A percentile compares a stretch with the other conserved stretches of the same genome.
Evolutionary conservation across 2,329 filamentous ascomycete genomes (phyloP).

Genomic region (Daldinia sp.): DNA sequence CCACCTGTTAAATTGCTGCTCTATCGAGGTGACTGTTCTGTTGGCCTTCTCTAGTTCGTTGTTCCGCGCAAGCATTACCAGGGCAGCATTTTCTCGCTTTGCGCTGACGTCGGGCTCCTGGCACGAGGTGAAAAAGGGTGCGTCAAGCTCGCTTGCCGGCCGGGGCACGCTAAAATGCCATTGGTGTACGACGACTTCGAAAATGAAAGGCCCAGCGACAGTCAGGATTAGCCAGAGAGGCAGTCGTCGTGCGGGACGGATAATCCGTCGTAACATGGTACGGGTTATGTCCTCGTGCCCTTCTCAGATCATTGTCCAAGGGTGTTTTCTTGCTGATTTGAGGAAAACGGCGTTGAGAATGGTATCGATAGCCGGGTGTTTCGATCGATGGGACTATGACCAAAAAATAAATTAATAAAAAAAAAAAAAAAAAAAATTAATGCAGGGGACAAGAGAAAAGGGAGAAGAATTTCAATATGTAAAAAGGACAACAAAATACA

Average conservation of each 20-base stretch:
- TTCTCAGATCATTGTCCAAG: conserved; percentile 42
- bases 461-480: not conserved
- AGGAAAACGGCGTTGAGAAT: conserved; percentile 21
- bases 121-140: conserved; percentile 56
- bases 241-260: conserved; percentile 51
- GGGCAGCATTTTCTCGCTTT: conserved; percentile 58
- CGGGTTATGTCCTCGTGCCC: conserved; percentile 33
- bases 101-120: conserved; percentile 54
- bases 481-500: conserved; percentile 4
- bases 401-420: conserved; percentile 4
- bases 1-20: conserved; percentile 60
- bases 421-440: not conserved
- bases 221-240: conserved; percentile 50
- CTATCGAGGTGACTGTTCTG: conserved; percentile 56
- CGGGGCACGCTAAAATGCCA: conserved; percentile 53
- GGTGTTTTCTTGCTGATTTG: conserved; percentile 15
- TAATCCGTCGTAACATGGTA: conserved; percentile 50
- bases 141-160: conserved; percentile 55
- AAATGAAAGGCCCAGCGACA: conserved; percentile 48
- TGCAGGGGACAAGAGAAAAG: conserved; percentile 11
- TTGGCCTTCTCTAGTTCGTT: conserved; percentile 56
- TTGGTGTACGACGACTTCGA: conserved; percentile 54
- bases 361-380: conserved; percentile 30
- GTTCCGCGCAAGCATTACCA: conserved; percentile 63
- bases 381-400: conserved; percentile 20